Evolutionary conservation across 2,329 filamentous ascomycete genomes (phyloP).

Genomic region (Talaromyces sp.): DNA sequence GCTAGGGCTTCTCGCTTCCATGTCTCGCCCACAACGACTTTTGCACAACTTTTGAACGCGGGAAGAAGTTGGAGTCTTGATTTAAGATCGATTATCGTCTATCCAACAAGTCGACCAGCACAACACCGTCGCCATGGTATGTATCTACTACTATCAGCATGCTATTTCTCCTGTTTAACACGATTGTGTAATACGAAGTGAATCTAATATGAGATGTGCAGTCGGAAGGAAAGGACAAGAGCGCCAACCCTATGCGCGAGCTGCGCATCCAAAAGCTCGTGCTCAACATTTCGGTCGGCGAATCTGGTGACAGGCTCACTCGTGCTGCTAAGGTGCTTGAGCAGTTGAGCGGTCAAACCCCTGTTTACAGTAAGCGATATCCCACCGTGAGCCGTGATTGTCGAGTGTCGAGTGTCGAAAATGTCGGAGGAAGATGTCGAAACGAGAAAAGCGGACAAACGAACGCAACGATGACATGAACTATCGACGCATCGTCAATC

Average conservation of each 20-base stretch:
- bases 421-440: background rate
- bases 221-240: conserved; percentile 74
- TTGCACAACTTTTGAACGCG: conserved; percentile 20
- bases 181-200: background rate
- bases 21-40: conserved; percentile 22
- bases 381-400: conserved; percentile 13
- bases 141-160: conserved; percentile 23
- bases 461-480: background rate
- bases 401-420: background rate
- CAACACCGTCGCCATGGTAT: conserved; percentile 51
- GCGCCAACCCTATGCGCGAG: conserved; percentile 98
- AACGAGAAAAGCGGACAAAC: background rate
- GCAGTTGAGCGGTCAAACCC: conserved; percentile 98
- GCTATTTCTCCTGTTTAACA: background rate
- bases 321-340: conserved; percentile 99
- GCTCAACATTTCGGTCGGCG: conserved; percentile 98
- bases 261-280: conserved; percentile 99
- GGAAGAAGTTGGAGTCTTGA: conserved; percentile 13
- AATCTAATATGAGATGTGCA: conserved; percentile 36
- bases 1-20: conserved; percentile 23
- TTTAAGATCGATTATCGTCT: conserved; percentile 29
- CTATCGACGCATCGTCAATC: background rate
- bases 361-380: conserved; percentile 83
- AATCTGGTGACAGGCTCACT: conserved; percentile 99
- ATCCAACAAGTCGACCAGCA: conserved; percentile 39